Conservation (phyloP, 2,329 filamentous ascomycete species). For the Monilinia aucupariae region DNA sequence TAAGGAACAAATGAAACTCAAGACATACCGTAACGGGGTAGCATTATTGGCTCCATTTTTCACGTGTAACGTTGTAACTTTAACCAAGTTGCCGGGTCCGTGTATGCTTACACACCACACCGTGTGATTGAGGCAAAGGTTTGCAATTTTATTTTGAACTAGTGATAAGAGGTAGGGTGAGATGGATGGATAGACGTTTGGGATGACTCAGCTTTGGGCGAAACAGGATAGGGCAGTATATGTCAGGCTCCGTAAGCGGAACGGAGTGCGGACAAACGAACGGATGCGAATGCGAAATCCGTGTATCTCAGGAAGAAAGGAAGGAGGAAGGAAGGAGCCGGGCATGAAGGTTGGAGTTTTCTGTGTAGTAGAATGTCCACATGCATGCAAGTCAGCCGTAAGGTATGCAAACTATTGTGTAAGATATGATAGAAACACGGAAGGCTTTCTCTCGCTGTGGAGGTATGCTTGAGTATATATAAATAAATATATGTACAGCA, state of each 20-base stretch:
- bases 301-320: not conserved
- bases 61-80: not conserved
- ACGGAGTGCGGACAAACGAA: not conserved
- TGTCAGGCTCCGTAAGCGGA: not conserved
- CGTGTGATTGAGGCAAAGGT: not conserved
- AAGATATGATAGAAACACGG: slow-evolving; percentile 1
- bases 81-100: slow-evolving; percentile 9
- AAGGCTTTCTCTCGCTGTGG: not conserved
- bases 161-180: not conserved
- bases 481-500: not conserved
- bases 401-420: slow-evolving; percentile 4
- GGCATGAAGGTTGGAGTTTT: not conserved
- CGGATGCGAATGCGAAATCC: not conserved
- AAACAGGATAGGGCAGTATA: not conserved
- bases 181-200: not conserved
- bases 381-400: slow-evolving; percentile 15
- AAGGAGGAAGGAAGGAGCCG: not conserved
- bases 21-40: not conserved
- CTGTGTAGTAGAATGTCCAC: not conserved
- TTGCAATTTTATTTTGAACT: not conserved
- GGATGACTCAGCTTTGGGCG: slow-evolving; percentile 1
- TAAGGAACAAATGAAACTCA: not conserved
- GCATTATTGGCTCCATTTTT: not conserved
- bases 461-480: not conserved
- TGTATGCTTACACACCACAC: not conserved